phyloP scores from a whole-genome alignment of 2,329 filamentous ascomycete genomes.

The Magnaporthales sp. region DNA sequence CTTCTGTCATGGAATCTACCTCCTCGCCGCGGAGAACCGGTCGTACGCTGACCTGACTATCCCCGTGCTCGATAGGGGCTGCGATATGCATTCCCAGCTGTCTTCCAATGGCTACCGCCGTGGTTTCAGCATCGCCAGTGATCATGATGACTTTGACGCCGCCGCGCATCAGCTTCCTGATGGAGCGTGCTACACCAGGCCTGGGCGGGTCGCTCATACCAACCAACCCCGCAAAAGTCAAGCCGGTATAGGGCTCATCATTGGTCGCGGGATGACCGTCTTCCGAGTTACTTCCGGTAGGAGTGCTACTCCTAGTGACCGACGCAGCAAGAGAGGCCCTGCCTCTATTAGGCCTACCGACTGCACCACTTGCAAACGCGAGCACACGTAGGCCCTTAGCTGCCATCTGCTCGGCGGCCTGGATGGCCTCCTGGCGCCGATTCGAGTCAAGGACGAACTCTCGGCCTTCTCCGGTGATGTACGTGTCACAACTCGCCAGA shows the following conservation, averaged over 20 bases:
- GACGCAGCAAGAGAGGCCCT: slow-evolving; percentile 12
- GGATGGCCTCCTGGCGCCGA: slow-evolving; percentile 62
- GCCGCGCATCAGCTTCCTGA: slow-evolving; percentile 82
- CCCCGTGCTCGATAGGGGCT: slow-evolving; percentile 38
- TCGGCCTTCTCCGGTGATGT: slow-evolving; percentile 74
- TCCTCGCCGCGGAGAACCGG: slow-evolving; percentile 82
- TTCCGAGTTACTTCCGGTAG: slow-evolving; percentile 26
- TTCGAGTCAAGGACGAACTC: slow-evolving; percentile 77
- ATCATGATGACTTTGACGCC: slow-evolving; percentile 99
- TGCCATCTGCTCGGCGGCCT: slow-evolving; percentile 81
- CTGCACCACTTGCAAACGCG: slow-evolving; percentile 81
- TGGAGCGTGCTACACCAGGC: slow-evolving; percentile 81
- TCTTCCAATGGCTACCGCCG: slow-evolving; percentile 84
- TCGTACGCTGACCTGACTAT: slow-evolving; percentile 50
- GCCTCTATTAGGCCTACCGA: slow-evolving; percentile 19
- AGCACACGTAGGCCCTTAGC: slow-evolving; percentile 82
- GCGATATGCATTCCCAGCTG: slow-evolving; percentile 90
- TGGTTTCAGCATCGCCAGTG: slow-evolving; percentile 91
- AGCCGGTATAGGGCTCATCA: slow-evolving; percentile 71
- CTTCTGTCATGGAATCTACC: slow-evolving; percentile 83
- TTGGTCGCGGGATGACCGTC: slow-evolving; percentile 32
- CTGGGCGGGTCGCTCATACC: slow-evolving; percentile 97
- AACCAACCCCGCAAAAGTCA: slow-evolving; percentile 85
- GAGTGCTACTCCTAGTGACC: slow-evolving; percentile 42
- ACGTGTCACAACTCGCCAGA: slow-evolving; percentile 80